Percentiles rank a stretch among this genome's conserved stretches.
phyloP scores from a whole-genome alignment of 495 filamentous ascomycete species.

The Sabuloglossum arenarium region DNA sequence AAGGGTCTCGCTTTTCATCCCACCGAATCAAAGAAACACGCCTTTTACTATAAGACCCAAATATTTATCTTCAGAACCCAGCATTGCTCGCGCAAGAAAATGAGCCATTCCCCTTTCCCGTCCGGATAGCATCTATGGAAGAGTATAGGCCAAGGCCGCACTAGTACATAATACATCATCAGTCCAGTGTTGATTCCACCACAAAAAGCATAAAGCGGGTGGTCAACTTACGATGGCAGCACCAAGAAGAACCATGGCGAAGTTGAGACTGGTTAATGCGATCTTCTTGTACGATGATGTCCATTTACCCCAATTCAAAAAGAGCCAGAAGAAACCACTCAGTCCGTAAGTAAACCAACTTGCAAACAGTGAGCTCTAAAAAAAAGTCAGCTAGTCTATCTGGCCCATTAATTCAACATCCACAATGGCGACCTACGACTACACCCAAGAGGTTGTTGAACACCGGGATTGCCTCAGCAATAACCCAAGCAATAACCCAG shows the following conservation, averaged over 20 bases:
- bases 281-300: slow-evolving; percentile 23
- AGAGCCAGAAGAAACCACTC: slow-evolving; percentile 23
- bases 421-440: slow-evolving; percentile 13
- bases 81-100: background rate
- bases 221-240: background rate
- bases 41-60: no score
- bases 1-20: no score
- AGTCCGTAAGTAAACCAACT: slow-evolving; percentile 26
- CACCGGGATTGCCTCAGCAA: slow-evolving; percentile 50
- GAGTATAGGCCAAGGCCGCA: background rate
- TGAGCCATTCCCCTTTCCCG: background rate
- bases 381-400: slow-evolving; percentile 3
- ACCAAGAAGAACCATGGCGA: background rate
- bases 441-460: slow-evolving; percentile 42
- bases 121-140: background rate
- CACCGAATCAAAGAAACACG: no score
- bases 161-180: background rate
- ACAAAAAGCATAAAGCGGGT: background rate
- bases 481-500: slow-evolving; percentile 47
- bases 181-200: background rate
- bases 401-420: background rate
- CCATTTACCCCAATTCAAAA: slow-evolving; percentile 29
- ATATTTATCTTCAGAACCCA: no score
- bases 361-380: slow-evolving; percentile 11
- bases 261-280: slow-evolving; percentile 12